Evolutionary conservation across 345 rosid genomes (phyloP), one percentile per base, ranked within the genome.

Genomic region (Nephelium lappaceum): DNA sequence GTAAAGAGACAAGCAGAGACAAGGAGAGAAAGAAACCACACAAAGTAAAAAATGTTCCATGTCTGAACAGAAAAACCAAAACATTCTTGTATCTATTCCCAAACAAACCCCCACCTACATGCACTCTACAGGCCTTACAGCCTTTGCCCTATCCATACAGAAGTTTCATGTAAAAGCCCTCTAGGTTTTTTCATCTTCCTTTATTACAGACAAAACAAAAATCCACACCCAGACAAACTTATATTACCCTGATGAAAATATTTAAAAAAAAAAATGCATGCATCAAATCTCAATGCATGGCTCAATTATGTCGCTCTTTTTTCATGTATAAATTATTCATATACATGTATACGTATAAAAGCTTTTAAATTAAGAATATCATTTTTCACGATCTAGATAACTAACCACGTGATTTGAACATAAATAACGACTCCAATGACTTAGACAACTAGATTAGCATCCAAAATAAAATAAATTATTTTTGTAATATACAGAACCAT

Each of bases 51-150:
- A 72, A 5, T 39, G 53, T 73, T 39, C 72, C 77, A 60, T 61
- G 72, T 71, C 57, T 65, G 80, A 77, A 68, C 69, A 72, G 76
- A 69, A 73, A 67, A 79, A 75, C 69, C 81, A 75, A 76, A 75
- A 76, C 84, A 76, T 80, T 74, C 66, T 84, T 84, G 84, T 84
- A 71, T 77, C 67, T 68, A 79, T 74, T 77, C 80, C 79, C 55
- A 71, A 78, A 69, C 68, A 61, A 42, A n/a, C 14, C 62, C 84
- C 77, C 41, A 64, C 83, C 79, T 73, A 78, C 71, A 9, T 23
- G 41, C 71, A 49, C 58, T 63, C 49, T 61, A 73, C 24, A 5
- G 58, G 25, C n/a, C 67, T 10, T 19, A 19, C 78, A 53, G 72
- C 43, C 43, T 72, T 73, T 51, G 55, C 76, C 45, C 80, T 70